A percentile compares a stretch with the other conserved stretches of the same genome.
These are phyloP conservation scores for Talinum fruticosum DNA, from an alignment of 148 eudicot genomes.

Conservation along the genomic window DNA sequence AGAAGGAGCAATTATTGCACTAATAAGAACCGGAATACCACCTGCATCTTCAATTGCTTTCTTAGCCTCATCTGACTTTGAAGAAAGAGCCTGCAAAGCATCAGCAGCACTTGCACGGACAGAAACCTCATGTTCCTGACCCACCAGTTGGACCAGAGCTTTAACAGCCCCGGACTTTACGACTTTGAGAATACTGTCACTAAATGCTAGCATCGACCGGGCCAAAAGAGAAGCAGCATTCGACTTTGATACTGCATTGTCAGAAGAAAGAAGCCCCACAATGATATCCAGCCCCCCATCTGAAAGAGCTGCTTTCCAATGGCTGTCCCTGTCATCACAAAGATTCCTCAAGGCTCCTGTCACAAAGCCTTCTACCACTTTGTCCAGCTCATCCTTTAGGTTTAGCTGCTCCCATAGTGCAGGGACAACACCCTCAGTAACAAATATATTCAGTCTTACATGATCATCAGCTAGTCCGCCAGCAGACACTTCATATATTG, in stretches of 20 bases:
- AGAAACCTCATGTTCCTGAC: conserved; percentile 52
- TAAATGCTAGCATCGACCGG: conserved; percentile 56
- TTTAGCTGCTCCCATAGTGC: conserved; percentile 72
- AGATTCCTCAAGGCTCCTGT: conserved; percentile 82
- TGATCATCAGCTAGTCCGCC: conserved; percentile 70
- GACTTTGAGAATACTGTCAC: conserved; percentile 59
- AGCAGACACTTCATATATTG: conserved; percentile 66
- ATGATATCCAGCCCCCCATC: conserved; percentile 75
- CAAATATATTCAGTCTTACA: conserved; percentile 70
- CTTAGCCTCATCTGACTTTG: conserved; percentile 55
- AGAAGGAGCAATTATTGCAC: conserved; percentile 76
- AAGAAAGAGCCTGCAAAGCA: conserved; percentile 74
- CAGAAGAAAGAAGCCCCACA: conserved; percentile 68
- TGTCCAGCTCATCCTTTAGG: conserved; percentile 47
- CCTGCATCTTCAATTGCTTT: conserved; percentile 59
- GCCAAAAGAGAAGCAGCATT: conserved; percentile 88
- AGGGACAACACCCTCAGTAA: conserved; percentile 80
- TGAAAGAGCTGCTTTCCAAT: conserved; percentile 71
- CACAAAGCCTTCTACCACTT: conserved; percentile 70
- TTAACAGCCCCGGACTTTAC: conserved; percentile 64
- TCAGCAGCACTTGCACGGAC: conserved; percentile 78
- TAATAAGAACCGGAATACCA: conserved; percentile 63
- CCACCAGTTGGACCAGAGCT: conserved; percentile 58
- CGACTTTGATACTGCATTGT: conserved; percentile 58
- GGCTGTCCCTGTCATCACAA: conserved; percentile 73